Percentiles rank a stretch among this genome's conserved stretches.
Evolutionary conservation across 2,329 filamentous ascomycete species (phyloP).

Genomic region (Stachybotrys chartarum): DNA sequence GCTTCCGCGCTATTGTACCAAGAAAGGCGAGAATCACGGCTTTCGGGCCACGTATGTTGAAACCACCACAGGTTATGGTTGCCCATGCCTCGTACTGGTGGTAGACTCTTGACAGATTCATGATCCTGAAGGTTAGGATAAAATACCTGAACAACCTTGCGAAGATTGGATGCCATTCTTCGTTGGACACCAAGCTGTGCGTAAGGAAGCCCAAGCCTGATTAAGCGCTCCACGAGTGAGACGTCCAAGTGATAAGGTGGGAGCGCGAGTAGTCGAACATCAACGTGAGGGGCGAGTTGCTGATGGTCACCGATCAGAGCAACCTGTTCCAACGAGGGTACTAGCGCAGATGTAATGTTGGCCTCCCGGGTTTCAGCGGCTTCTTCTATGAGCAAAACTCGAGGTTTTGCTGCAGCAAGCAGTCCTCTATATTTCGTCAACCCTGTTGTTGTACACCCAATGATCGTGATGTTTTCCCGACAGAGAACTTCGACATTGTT

Average conservation of each 20-base stretch:
- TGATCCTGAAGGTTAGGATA: slow-evolving; percentile 40
- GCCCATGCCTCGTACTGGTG: slow-evolving; percentile 39
- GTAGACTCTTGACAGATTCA: slow-evolving; percentile 28
- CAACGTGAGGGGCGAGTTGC: slow-evolving; percentile 65
- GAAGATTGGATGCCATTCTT: slow-evolving; percentile 41
- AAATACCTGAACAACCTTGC: slow-evolving; percentile 37
- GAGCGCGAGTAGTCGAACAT: slow-evolving; percentile 50
- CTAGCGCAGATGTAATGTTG: slow-evolving; percentile 44
- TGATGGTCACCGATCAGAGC: slow-evolving; percentile 70
- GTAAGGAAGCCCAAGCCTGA: slow-evolving; percentile 49
- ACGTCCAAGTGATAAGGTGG: slow-evolving; percentile 61
- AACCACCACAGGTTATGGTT: slow-evolving; percentile 33
- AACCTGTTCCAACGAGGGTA: slow-evolving; percentile 44
- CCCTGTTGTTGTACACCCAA: slow-evolving; percentile 71
- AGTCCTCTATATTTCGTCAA: slow-evolving; percentile 72
- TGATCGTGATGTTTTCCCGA: slow-evolving; percentile 34
- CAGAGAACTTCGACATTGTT: slow-evolving; percentile 41
- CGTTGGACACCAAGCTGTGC: slow-evolving; percentile 63
- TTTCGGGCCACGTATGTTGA: slow-evolving; percentile 53
- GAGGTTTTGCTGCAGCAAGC: slow-evolving; percentile 58
- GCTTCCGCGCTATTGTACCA: slow-evolving; percentile 67
- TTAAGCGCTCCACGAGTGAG: slow-evolving; percentile 73
- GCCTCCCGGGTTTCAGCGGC: slow-evolving; percentile 70
- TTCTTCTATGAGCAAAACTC: slow-evolving; percentile 69
- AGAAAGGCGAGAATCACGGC: slow-evolving; percentile 54